phyloP scores from a whole-genome alignment of 352 stramenopile genomes.

The Globisporangium barbulae region DNA sequence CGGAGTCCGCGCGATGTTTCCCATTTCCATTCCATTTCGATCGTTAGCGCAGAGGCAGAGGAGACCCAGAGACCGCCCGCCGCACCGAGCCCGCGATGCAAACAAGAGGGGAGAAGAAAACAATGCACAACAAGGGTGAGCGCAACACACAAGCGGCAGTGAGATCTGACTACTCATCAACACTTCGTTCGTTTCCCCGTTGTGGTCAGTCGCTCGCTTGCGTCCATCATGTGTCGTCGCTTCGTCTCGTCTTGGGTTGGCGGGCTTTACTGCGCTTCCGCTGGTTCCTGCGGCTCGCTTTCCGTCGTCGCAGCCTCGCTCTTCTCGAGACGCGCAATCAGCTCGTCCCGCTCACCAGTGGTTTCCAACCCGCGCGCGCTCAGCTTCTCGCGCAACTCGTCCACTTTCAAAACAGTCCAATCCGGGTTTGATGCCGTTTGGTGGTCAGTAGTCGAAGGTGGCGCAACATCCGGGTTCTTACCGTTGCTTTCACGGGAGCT shows the following conservation, averaged over 20 bases:
- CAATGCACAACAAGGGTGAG: slow-evolving; percentile 17
- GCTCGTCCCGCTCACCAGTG: slow-evolving; percentile 17
- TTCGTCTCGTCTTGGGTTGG: background rate
- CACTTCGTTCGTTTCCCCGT: slow-evolving; percentile 5
- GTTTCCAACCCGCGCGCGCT: slow-evolving; percentile 17
- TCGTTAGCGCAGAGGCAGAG: background rate
- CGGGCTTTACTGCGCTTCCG: slow-evolving; percentile 1
- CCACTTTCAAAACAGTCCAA: slow-evolving; percentile 24
- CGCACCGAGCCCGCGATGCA: background rate
- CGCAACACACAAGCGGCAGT: slow-evolving; percentile 13
- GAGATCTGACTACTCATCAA: slow-evolving; percentile 14
- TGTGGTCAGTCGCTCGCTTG: background rate
- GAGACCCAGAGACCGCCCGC: background rate
- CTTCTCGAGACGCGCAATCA: slow-evolving; percentile 14
- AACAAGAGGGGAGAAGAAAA: slow-evolving; percentile 11
- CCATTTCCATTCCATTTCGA: slow-evolving; percentile 2
- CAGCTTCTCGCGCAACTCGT: slow-evolving; percentile 22
- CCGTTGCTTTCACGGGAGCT: slow-evolving; percentile 17
- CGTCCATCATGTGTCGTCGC: background rate
- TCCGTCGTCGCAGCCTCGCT: background rate
- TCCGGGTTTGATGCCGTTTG: slow-evolving; percentile 16
- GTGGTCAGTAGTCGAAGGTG: slow-evolving; percentile 14
- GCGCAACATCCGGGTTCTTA: slow-evolving; percentile 22
- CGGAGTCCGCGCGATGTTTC: background rate
- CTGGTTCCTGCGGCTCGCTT: background rate